Evolutionary conservation across 225 moss, liverwort and hornwort genomes (phyloP).

Genomic region (Sphagnum contortum): DNA sequence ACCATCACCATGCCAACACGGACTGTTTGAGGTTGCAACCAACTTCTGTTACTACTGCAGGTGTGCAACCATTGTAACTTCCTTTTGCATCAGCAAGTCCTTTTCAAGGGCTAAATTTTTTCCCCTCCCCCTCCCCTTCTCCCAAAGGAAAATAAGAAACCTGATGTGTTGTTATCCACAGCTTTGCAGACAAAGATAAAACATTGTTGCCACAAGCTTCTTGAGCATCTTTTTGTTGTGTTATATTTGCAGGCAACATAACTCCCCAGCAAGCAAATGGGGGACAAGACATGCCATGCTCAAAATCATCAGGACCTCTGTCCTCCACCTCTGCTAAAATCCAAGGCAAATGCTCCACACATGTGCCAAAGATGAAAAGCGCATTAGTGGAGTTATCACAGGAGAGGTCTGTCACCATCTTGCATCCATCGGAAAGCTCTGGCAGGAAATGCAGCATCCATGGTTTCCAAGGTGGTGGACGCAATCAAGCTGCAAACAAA

Average conservation of each 20-base stretch:
- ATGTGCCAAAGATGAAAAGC: slow-evolving; percentile 8
- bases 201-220: no score
- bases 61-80: no score
- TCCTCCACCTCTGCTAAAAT: slow-evolving; percentile 1
- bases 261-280: slow-evolving; percentile 10
- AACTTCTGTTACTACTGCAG: no score
- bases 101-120: no score
- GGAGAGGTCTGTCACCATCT: slow-evolving; percentile 1
- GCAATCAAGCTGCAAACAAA: not conserved
- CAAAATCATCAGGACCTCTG: slow-evolving; percentile 8
- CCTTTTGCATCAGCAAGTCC: no score
- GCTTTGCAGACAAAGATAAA: no score
- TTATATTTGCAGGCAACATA: slow-evolving; percentile 7
- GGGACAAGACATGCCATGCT: slow-evolving; percentile 10
- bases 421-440: slow-evolving; percentile 4
- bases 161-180: no score
- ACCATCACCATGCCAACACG: slow-evolving; percentile 10
- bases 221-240: no score
- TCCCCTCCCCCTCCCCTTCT: no score
- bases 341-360: not conserved
- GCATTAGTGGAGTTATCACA: slow-evolving; percentile 2
- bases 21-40: not conserved
- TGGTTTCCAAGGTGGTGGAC: not conserved
- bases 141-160: no score
- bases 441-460: not conserved